Percentiles rank a stretch among this genome's conserved stretches.
These are phyloP conservation scores for Bacidia rubella DNA, from an alignment of 495 filamentous ascomycete species.

Conservation along the genomic window DNA sequence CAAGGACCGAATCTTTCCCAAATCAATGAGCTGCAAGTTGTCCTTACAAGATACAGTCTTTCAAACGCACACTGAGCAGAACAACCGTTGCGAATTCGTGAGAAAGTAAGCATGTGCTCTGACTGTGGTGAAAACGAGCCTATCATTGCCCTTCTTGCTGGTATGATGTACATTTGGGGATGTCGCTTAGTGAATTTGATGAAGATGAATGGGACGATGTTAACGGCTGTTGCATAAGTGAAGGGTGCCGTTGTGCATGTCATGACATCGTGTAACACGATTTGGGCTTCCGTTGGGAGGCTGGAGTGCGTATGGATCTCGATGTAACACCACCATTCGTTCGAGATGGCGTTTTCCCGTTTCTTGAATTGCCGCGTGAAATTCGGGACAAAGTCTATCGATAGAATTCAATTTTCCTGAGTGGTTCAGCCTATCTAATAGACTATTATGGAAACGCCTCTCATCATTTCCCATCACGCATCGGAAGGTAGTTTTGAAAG, in stretches of 20 bases:
- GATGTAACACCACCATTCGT: not conserved
- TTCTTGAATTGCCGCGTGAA: constrained; percentile 15
- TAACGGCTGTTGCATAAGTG: not conserved
- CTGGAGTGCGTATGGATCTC: not conserved
- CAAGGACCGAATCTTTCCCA: too few relatives aligned
- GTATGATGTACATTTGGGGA: not conserved
- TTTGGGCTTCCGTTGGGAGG: not conserved
- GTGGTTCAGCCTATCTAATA: not conserved
- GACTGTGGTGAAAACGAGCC: constrained; percentile 6
- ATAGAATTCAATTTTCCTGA: constrained; percentile 2
- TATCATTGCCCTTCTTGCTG: constrained; percentile 7
- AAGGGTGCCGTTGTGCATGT: constrained; percentile 3
- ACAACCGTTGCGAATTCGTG: too few relatives aligned
- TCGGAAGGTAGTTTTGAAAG: constrained; percentile 7
- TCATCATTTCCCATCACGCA: constrained; percentile 8
- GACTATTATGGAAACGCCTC: not conserved
- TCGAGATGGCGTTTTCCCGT: constrained; percentile 7
- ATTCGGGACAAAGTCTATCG: constrained; percentile 14
- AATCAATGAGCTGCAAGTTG: too few relatives aligned
- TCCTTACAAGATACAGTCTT: too few relatives aligned
- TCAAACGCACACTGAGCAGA: too few relatives aligned
- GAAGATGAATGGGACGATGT: not conserved
- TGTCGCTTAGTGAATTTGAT: not conserved
- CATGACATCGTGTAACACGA: not conserved
- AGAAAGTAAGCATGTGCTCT: constrained; percentile 10